Evolutionary conservation across 2,329 filamentous ascomycete species (phyloP).

Genomic region (Sporothrix pseudoabietina): DNA sequence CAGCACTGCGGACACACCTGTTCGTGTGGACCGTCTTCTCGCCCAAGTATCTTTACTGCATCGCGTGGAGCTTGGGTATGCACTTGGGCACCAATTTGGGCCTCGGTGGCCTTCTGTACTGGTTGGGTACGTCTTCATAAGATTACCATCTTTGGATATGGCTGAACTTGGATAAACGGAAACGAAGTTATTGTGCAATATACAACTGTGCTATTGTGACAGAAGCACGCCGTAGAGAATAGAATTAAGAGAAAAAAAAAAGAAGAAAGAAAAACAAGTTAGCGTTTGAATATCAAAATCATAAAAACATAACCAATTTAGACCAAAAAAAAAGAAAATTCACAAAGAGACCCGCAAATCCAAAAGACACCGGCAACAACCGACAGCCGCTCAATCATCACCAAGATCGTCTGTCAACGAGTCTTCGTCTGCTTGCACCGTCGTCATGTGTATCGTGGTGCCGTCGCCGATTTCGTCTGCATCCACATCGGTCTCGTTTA

Average conservation of each 20-base stretch:
- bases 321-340: not conserved
- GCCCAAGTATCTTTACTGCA: constrained; percentile 90
- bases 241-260: not conserved
- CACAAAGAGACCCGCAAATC: not conserved
- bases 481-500: constrained; percentile 31
- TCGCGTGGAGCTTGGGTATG: constrained; percentile 83
- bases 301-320: constrained; percentile 20
- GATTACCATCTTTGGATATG: not conserved
- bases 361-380: not conserved
- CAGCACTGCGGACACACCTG: constrained; percentile 78
- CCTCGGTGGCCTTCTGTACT: constrained; percentile 61
- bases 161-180: not conserved
- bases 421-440: constrained; percentile 27
- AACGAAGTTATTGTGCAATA: not conserved
- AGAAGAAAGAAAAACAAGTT: not conserved
- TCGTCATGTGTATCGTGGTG: constrained; percentile 36
- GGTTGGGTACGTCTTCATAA: constrained; percentile 46
- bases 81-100: constrained; percentile 74
- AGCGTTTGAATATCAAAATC: constrained; percentile 23
- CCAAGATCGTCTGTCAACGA: constrained; percentile 30
- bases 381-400: constrained; percentile 21
- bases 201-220: not conserved
- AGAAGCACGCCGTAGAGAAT: not conserved
- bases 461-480: constrained; percentile 43
- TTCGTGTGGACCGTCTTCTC: constrained; percentile 99